Base-by-base conservation (phyloP, 164 flowering plant species). In the Litsea cubeba region DNA sequence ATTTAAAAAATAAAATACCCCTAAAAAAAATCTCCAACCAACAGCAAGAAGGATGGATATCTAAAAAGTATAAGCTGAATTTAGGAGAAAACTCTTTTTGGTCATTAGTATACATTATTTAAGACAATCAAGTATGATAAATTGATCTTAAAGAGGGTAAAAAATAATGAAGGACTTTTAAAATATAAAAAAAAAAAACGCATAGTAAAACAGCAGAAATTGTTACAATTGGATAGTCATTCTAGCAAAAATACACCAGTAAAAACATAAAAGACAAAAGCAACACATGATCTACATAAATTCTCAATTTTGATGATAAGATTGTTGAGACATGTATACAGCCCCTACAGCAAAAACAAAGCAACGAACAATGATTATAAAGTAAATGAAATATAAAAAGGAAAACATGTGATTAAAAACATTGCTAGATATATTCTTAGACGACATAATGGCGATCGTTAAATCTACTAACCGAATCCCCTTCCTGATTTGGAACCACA, bases 401-500 rank as follows among this genome's bases (percentile, higher is more conserved):
- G 18, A 6, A 28, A 66, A 18, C 69, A 66, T 28, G 22, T 25
- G 22, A 12, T 28, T 28, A 23, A 64, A 64, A 28, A n/a, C 15
- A 35, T 64, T 25, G 10, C 24, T 23, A 64, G 24, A 64, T 11
- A 17, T 23, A 11, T 30, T 18, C 69, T 32, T 15, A 66, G 28
- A 8, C 25, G 28, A 50, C 71, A 5, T 62, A 65, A 73, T n/a
- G 30, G 58, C 6, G n/a, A 62, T 6, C 17, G 46, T 23, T 14
- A 3, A 24, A 65, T 74, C 62, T 66, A 75, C 98, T 85, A 82
- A 95, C 91, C 91, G 68, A 86, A 87, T 68, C 88, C 91, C 69
- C 76, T 85, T 76, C 86, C 85, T 70, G 91, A 81, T 79, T 78
- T 83, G 14, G 85, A 83, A 58, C 81, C 77, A 78, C 89, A 88